Conservation (phyloP, 768 basidiomycete genomes). For the Lactifluus piperatus region DNA sequence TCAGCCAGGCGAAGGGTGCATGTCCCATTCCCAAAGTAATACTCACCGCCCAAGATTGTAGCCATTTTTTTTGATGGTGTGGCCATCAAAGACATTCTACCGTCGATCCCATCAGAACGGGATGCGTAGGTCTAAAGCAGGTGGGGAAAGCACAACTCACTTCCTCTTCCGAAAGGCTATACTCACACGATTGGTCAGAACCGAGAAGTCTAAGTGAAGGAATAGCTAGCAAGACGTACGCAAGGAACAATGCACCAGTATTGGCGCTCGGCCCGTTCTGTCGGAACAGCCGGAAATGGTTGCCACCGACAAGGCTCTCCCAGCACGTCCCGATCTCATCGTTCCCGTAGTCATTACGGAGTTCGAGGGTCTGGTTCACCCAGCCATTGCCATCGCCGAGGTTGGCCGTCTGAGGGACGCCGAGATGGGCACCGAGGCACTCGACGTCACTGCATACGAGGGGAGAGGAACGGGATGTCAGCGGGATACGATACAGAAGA, state of each 20-base stretch:
- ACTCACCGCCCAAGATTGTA: slow-evolving; percentile 28
- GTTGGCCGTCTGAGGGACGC: slow-evolving; percentile 33
- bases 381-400: slow-evolving; percentile 41
- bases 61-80: slow-evolving; percentile 25
- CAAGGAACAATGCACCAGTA: slow-evolving; percentile 30
- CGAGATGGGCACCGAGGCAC: slow-evolving; percentile 29
- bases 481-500: not conserved
- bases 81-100: slow-evolving; percentile 7
- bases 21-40: too few relatives aligned
- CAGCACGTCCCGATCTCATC: slow-evolving; percentile 34
- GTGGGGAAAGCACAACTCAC: not conserved
- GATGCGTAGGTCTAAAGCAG: not conserved
- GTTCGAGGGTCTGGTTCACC: slow-evolving; percentile 36
- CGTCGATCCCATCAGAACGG: not conserved
- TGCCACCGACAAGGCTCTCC: slow-evolving; percentile 25
- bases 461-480: not conserved
- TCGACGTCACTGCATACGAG: slow-evolving; percentile 19
- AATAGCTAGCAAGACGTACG: slow-evolving; percentile 23
- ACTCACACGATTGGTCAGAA: not conserved
- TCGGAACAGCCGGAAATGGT: slow-evolving; percentile 22
- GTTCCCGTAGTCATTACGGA: slow-evolving; percentile 37
- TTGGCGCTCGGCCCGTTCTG: slow-evolving; percentile 27
- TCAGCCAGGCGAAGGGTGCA: not conserved
- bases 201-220: not conserved
- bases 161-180: not conserved